Evolutionary conservation across 768 basidiomycete genomes (phyloP).

Genomic region (Leccinum ochraceum): DNA sequence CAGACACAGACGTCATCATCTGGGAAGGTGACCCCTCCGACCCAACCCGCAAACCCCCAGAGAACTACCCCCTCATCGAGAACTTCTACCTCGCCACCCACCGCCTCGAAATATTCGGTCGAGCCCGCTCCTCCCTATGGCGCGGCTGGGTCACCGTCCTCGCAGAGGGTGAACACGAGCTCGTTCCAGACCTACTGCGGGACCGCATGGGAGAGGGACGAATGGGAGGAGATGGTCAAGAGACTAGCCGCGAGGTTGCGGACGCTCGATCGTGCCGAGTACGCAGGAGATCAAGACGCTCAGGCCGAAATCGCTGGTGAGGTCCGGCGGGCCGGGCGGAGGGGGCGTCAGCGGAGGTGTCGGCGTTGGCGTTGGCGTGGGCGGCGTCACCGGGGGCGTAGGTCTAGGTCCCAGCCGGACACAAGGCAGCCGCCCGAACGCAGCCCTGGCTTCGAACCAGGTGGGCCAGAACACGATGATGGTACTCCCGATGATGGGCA

Average conservation of each 20-base stretch:
- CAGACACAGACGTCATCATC: slow-evolving; percentile 93
- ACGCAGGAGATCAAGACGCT: slow-evolving; percentile 81
- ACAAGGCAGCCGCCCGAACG: not conserved
- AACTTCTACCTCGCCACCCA: slow-evolving; percentile 96
- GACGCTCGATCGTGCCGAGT: slow-evolving; percentile 67
- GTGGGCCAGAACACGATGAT: slow-evolving; percentile 34
- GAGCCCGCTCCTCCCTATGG: slow-evolving; percentile 63
- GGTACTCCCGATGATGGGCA: not conserved
- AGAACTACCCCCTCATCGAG: slow-evolving; percentile 88
- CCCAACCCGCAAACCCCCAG: slow-evolving; percentile 69
- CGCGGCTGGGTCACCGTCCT: slow-evolving; percentile 93
- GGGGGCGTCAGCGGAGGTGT: slow-evolving; percentile 27
- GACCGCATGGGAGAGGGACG: slow-evolving; percentile 57
- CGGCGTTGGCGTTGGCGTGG: no score
- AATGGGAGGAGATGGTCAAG: slow-evolving; percentile 64
- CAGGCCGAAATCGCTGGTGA: slow-evolving; percentile 83
- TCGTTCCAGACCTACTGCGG: slow-evolving; percentile 39
- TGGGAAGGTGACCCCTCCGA: slow-evolving; percentile 90
- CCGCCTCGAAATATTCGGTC: slow-evolving; percentile 88
- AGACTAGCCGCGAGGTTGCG: slow-evolving; percentile 48
- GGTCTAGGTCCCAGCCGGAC: not conserved
- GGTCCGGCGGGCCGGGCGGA: slow-evolving; percentile 24
- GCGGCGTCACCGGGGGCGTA: no score
- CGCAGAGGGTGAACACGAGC: slow-evolving; percentile 60
- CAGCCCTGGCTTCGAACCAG: slow-evolving; percentile 14